Base-by-base conservation (phyloP, 192 early-diverging fungal species). In the Coemansia sp. region DNA sequence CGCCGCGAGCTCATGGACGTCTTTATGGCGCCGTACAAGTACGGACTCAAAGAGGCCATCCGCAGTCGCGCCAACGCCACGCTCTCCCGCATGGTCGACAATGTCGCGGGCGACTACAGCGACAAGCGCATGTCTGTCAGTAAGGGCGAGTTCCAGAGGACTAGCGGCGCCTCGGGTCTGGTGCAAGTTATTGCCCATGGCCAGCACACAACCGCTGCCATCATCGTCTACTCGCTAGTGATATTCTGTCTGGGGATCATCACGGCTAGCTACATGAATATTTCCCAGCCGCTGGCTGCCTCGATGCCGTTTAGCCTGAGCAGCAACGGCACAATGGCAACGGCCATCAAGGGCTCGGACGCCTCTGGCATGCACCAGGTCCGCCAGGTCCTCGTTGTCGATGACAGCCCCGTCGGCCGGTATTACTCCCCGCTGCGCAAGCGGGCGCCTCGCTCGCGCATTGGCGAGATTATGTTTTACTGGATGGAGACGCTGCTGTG, bases 401-500 rank as follows among this genome's bases (percentile, higher is more conserved):
- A 84, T 25, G 82, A 84, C 60, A 73, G 65, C 14, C 82, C 72
- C 2, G 73, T 47, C 9, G 46, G 62, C 66, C 73, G 68, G 67
- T 75, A 78, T 57, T 78, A 79, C 43, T 60, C 77, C 19, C 66
- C 81, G 20, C 57, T 79, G 38, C 77, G 77, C 62, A 75, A 75
- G 60, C 65, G 80, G 41, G 49, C 58, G 2, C 65, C 80, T 11
- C 84, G 84, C 62, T 77, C 81, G 47, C 72, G 74, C 5, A 40
- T 80, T 29, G 75, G 74, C 59, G 81, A 86, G 39, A 73, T 78
- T 47, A 38, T 86, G 43, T 81, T 86, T 67, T 83, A 86, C 81
- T 86, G 84, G 84, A 62, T 83, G 51, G 84, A 86, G 66, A 81
- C 84, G 31, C 75, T 86, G 56, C 73, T 86, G 43, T 86, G 71